Conservation (phyloP, 2,329 filamentous ascomycete genomes). For the Colletotrichum salicis region DNA sequence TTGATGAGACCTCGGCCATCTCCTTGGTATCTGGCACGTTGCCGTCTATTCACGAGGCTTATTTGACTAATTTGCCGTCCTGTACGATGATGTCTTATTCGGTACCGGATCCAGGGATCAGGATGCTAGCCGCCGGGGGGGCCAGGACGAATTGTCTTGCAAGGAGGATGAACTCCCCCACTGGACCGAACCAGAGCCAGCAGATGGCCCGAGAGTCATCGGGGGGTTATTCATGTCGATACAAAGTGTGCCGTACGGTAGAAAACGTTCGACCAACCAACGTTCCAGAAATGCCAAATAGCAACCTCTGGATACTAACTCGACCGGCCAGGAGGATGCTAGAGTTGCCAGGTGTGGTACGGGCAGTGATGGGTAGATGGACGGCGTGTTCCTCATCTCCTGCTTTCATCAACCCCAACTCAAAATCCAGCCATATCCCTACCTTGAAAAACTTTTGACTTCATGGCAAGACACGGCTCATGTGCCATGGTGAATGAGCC, state of each 20-base stretch:
- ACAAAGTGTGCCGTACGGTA: conserved; percentile 1
- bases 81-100: conserved; percentile 10
- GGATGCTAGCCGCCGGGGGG: background rate
- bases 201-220: background rate
- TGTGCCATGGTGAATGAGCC: conserved; percentile 9
- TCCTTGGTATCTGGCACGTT: background rate
- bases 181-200: conserved; percentile 12
- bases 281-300: background rate
- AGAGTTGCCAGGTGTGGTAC: background rate
- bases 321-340: background rate
- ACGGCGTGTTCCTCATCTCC: background rate
- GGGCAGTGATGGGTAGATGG: background rate
- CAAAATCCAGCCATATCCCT: background rate
- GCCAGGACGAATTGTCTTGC: conserved; percentile 14
- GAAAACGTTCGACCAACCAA: background rate
- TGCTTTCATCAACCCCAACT: background rate
- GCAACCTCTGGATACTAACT: background rate
- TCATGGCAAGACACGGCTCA: conserved; percentile 4
- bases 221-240: conserved; percentile 4
- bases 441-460: background rate
- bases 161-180: conserved; percentile 17
- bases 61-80: conserved; percentile 3
- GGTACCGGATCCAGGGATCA: conserved; percentile 16
- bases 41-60: background rate
- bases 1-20: background rate